Percentiles rank a stretch among this genome's conserved stretches.
phyloP scores from a whole-genome alignment of 2,329 filamentous ascomycete genomes.

The Capronia americana region DNA sequence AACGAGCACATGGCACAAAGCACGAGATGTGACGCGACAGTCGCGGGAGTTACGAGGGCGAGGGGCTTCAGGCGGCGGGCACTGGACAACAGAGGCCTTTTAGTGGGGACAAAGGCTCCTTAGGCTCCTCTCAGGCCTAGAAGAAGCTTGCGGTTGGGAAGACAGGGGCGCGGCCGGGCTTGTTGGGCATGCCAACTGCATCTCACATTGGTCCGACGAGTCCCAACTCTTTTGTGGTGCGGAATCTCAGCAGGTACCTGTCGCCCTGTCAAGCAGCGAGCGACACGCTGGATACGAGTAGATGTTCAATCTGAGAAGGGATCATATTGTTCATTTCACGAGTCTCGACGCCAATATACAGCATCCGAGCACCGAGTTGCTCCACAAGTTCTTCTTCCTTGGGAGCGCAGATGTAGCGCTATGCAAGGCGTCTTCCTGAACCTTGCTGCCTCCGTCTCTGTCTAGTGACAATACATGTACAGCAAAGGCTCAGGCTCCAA shows the following conservation, averaged over 20 bases:
- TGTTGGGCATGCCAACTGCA: slow-evolving; percentile 16
- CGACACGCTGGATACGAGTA: background rate
- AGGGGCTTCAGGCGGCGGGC: slow-evolving; percentile 9
- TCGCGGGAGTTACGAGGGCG: background rate
- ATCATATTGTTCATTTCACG: slow-evolving; percentile 5
- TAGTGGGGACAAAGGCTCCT: background rate
- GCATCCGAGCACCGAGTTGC: background rate
- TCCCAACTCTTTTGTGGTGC: slow-evolving; percentile 25
- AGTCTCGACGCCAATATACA: background rate
- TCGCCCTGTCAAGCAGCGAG: background rate
- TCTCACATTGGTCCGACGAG: slow-evolving; percentile 2
- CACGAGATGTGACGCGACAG: slow-evolving; percentile 13
- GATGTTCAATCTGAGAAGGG: slow-evolving; percentile 1
- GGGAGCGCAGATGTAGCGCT: background rate
- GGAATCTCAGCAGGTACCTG: background rate
- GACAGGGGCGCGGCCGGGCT: too few species aligned
- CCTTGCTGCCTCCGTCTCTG: background rate
- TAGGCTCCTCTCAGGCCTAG: background rate
- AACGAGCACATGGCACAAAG: slow-evolving; percentile 22
- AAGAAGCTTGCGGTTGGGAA: slow-evolving; percentile 10
- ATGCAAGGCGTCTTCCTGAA: background rate
- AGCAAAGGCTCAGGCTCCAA: background rate
- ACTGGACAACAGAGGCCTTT: background rate
- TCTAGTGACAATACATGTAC: background rate
- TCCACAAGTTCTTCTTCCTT: background rate